Base-by-base conservation (phyloP, 768 basidiomycete species). In the Coprinellus aureogranulatus region DNA sequence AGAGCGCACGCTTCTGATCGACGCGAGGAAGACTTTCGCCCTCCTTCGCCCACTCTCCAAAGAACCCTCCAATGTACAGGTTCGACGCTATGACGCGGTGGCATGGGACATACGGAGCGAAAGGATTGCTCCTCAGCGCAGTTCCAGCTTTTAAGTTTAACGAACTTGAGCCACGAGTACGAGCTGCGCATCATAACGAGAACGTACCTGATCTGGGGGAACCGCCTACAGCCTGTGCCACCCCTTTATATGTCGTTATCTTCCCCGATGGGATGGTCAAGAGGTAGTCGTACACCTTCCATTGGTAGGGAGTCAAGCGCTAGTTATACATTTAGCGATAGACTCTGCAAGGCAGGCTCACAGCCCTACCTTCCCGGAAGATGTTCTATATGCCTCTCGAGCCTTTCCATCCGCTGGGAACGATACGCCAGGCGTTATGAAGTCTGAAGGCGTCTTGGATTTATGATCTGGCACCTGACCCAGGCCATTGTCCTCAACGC, bases 31-130 rank as follows among this genome's bases (percentile, higher is more conserved):
- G 76, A 0, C 77, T 74, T 46, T 74, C 75, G 55, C 72, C 65
- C n/a, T 72, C 68, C 28, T 70, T 74, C 3, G 78, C 81, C 82
- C 84, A 86, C 67, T 87, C 82, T 18, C 86, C 87, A 40, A 69
- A 73, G 64, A 84, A 88, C 0, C 88, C 88, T 2, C 86, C 87
- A 12, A 88, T 73, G 54, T 77, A 86, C 11, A 78, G 66, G 59
- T 77, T 81, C 0, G 85, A 81, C 0, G 86, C 84, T 14, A 89
- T 80, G 53, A 90, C 78, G 31, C 88, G 81, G 63, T 89, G 88
- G 59, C 88, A 90, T 0, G 88, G 88, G 4, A 89, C 76, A 57
- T 74, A 78, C 0, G 88, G 88, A 3, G 79, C 78, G 67, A 89
- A 90, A 0, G 88, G 87, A 62, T 89, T 89, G 50, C 74, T 77